Conservation (phyloP, 148 eudicot species). For the Hydrangea macrophylla region DNA sequence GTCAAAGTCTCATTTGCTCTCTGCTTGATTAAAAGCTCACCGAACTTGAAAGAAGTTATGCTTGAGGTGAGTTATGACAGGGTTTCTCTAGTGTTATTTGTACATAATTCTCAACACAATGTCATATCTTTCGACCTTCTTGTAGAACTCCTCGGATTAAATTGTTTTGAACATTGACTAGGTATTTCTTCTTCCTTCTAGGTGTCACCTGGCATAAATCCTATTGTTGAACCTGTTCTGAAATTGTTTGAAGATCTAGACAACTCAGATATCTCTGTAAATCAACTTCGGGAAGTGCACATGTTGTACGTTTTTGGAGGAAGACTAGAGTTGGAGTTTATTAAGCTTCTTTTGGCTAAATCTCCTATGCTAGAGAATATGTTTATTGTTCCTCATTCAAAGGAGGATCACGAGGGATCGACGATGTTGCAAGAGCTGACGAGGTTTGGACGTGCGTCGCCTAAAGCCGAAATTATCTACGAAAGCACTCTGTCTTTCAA, state of each 20-base stretch:
- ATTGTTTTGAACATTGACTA: too few relatives aligned
- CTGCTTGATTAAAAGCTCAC: slow-evolving; percentile 17
- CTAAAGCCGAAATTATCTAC: neutral
- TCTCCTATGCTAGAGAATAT: slow-evolving; percentile 8
- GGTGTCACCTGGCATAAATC: neutral
- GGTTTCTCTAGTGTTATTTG: too few relatives aligned
- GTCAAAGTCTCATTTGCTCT: neutral
- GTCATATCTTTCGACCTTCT: neutral
- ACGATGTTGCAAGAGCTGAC: neutral
- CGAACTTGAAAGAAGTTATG: neutral
- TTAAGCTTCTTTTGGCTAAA: slow-evolving; percentile 4
- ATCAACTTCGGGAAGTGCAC: slow-evolving; percentile 9
- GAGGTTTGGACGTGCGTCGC: neutral
- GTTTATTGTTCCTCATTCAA: neutral
- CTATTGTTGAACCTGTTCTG: neutral
- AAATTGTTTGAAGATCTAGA: neutral
- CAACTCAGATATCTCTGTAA: neutral
- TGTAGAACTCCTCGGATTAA: neutral
- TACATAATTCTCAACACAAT: too few relatives aligned
- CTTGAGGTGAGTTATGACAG: neutral
- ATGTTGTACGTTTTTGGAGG: neutral
- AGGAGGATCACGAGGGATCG: too few relatives aligned
- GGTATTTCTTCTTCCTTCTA: neutral
- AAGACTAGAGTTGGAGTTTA: neutral
- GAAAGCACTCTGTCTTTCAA: too few relatives aligned